phyloP scores from a whole-genome alignment of 805 yeast genomes.

The Candida stauntonica region DNA sequence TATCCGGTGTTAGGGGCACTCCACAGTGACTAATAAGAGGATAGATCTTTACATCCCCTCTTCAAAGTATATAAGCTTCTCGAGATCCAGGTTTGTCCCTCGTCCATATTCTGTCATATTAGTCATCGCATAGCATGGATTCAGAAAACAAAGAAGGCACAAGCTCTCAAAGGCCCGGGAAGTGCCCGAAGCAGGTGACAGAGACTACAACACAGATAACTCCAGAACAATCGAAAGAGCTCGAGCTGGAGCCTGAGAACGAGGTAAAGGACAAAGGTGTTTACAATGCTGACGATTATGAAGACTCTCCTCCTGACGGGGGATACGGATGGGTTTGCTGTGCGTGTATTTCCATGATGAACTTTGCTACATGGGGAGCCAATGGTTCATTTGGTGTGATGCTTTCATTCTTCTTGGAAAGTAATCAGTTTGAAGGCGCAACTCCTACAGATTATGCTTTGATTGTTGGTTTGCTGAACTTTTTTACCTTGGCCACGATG shows the following conservation, averaged over 20 bases:
- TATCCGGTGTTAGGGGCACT: too few relatives aligned
- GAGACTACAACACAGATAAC: too few relatives aligned
- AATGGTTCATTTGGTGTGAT: constrained; percentile 53
- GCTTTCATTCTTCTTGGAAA: constrained; percentile 41
- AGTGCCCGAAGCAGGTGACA: too few relatives aligned
- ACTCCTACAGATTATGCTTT: constrained; percentile 48
- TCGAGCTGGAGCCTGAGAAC: background rate
- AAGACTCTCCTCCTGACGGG: constrained; percentile 40
- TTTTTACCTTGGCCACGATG: constrained; percentile 47
- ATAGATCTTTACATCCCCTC: too few relatives aligned
- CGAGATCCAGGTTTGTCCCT: too few relatives aligned
- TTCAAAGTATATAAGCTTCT: too few relatives aligned
- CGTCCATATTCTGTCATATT: too few relatives aligned
- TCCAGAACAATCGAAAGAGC: background rate
- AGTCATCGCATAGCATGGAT: too few relatives aligned
- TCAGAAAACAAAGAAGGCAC: too few relatives aligned
- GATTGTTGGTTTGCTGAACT: constrained; percentile 50
- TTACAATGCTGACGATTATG: constrained; percentile 20
- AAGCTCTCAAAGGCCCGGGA: too few relatives aligned
- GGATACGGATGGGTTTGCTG: constrained; percentile 47
- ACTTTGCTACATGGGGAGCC: constrained; percentile 30
- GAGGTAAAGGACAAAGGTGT: background rate
- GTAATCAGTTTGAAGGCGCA: constrained; percentile 44
- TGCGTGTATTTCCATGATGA: constrained; percentile 31
- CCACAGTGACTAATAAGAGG: too few relatives aligned